Base-by-base conservation (phyloP, 1,284 basidiomycete species). In the Ustilago lituana region DNA sequence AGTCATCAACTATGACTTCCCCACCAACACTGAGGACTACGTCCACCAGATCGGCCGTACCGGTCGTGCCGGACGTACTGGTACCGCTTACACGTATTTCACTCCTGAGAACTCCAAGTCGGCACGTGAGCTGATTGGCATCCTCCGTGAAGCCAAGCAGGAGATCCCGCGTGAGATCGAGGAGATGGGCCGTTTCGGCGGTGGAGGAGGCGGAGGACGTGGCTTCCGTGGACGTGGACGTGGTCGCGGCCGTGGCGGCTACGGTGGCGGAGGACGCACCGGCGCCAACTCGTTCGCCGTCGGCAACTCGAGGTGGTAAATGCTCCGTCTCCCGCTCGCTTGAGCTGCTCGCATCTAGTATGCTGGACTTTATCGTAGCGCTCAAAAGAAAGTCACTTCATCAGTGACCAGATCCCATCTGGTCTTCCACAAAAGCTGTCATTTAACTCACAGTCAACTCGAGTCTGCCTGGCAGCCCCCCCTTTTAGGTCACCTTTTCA, bases 41-140 rank as follows among this genome's bases (percentile, higher is more conserved):
- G 91, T 94, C 54, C 92, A 94, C 83, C 91, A 93, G 71, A 94
- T 94, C 75, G 93, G 92, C 61, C 91, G 93, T 83, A 56, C 72
- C 32, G 86, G 86, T 72, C 91, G 91, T 82, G 86, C 86, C 27
- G 86, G 86, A 49, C 75, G 79, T 86, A 93, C 88, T 83, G 93
- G 93, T 74, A 91, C 89, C 31, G 93, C 94, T 5, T 96, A 92
- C 85, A 97, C 94, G 11, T 98, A 95, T 87, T 95, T 98, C 85
- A 83, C 82, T 2, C 70, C 82, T n/a, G 83, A 96, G 80, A 97
- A 95, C 84, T 90, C 92, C 59, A 96, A 95, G 85, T 89, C 89
- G 73, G 94, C 95, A 15, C 90, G 93, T 46, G 95, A 98, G 81
- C 87, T 98, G 14, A 85, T 98, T 56, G 86, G 84, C 71, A 97